These are phyloP conservation scores for Sanghuangporus sanghuang DNA, from an alignment of 1,284 basidiomycete genomes.

Conservation along the genomic window DNA sequence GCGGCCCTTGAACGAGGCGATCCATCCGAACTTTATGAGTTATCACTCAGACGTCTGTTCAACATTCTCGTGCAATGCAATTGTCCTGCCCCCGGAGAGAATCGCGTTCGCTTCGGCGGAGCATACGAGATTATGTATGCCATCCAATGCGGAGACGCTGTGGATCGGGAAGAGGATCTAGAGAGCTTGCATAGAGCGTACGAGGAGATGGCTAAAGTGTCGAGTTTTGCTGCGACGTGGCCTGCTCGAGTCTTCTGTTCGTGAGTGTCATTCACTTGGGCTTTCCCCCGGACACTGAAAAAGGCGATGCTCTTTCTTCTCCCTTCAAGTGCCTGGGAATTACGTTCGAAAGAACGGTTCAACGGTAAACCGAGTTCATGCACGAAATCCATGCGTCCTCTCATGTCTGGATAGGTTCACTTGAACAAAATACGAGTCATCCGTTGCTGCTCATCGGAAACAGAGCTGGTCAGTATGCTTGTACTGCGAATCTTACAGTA, in stretches of 20 bases:
- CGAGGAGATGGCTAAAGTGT: slow-evolving; percentile 4
- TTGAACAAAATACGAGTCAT: slow-evolving; percentile 18
- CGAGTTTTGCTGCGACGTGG: slow-evolving; percentile 10
- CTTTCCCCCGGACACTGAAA: not conserved
- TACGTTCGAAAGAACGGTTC: slow-evolving; percentile 11
- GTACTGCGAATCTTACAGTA: not conserved
- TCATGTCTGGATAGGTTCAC: slow-evolving; percentile 1
- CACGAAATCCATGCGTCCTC: not conserved
- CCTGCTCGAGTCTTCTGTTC: not conserved
- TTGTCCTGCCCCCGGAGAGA: slow-evolving; percentile 1
- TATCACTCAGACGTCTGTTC: not conserved
- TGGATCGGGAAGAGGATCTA: not conserved
- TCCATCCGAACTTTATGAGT: slow-evolving; percentile 11
- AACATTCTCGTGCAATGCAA: slow-evolving; percentile 1
- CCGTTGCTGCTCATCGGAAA: slow-evolving; percentile 22
- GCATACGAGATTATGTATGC: slow-evolving; percentile 4
- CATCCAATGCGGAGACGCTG: slow-evolving; percentile 11
- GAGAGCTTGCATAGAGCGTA: not conserved
- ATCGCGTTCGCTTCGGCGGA: slow-evolving; percentile 16
- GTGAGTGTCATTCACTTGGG: not conserved
- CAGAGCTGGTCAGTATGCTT: slow-evolving; percentile 13
- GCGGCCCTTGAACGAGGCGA: slow-evolving; percentile 18
- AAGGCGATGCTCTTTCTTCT: too few species aligned
- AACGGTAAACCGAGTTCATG: not conserved
- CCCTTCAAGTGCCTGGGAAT: slow-evolving; percentile 8